Conservation (phyloP, 2,329 filamentous ascomycete genomes). For the Aspergillus hortae region DNA sequence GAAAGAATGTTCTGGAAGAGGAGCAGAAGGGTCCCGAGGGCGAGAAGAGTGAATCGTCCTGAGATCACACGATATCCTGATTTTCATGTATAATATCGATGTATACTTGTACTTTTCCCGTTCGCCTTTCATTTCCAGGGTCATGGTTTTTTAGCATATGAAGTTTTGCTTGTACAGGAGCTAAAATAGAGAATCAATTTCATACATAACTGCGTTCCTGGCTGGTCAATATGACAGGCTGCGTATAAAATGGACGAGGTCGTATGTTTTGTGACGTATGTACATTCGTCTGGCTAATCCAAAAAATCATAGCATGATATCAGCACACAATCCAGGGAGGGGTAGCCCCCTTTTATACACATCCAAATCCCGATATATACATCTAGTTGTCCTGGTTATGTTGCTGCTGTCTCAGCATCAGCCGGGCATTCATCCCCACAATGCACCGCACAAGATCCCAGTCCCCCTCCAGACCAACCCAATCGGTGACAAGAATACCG, state of each 20-base stretch:
- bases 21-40: slow-evolving; percentile 45
- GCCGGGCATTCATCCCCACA: slow-evolving; percentile 80
- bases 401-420: slow-evolving; percentile 35
- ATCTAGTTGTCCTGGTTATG: slow-evolving; percentile 6
- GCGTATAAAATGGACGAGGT: neutral
- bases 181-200: slow-evolving; percentile 10
- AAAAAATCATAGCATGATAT: neutral
- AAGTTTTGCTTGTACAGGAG: slow-evolving; percentile 5
- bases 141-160: slow-evolving; percentile 16
- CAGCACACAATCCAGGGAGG: neutral
- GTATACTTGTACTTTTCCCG: slow-evolving; percentile 23
- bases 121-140: slow-evolving; percentile 11
- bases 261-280: neutral
- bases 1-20: slow-evolving; percentile 77
- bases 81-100: slow-evolving; percentile 34
- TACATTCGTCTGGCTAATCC: neutral
- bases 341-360: neutral
- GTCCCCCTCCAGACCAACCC: slow-evolving; percentile 80
- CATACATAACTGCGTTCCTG: neutral
- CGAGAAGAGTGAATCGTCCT: slow-evolving; percentile 31
- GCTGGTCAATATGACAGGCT: too few species aligned
- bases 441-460: slow-evolving; percentile 88
- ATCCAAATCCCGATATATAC: neutral
- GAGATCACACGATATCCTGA: slow-evolving; percentile 11
- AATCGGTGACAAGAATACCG: slow-evolving; percentile 88